A percentile compares a stretch with the other conserved stretches of the same genome.
These are phyloP conservation scores for Begonia peltatifolia DNA, from an alignment of 306 rosid genomes.

Conservation along the genomic window DNA sequence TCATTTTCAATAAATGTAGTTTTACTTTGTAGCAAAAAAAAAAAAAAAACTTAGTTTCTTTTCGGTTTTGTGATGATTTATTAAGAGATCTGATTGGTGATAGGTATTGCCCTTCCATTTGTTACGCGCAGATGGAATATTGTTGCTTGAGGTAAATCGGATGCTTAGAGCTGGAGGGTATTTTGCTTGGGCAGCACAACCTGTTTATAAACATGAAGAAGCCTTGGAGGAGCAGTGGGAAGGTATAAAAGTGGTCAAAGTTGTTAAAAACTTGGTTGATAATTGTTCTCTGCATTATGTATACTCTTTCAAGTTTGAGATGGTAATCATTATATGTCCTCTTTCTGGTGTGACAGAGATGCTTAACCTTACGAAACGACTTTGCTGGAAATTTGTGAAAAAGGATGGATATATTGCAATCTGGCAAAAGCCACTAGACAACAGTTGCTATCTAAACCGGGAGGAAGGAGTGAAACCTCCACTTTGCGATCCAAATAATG, in stretches of 20 bases:
- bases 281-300: not conserved
- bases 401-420: conserved; percentile 79
- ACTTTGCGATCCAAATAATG: conserved; percentile 57
- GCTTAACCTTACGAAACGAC: conserved; percentile 77
- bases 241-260: conserved; percentile 28
- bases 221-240: conserved; percentile 86
- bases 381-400: conserved; percentile 82
- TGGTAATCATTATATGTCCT: not conserved
- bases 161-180: conserved; percentile 92
- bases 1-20: too few relatives aligned
- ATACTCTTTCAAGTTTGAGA: not conserved
- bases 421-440: conserved; percentile 71
- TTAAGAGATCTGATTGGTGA: conserved; percentile 6
- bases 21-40: too few relatives aligned
- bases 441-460: conserved; percentile 59
- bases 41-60: too few relatives aligned
- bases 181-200: conserved; percentile 99
- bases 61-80: too few relatives aligned
- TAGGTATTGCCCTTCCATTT: conserved; percentile 1
- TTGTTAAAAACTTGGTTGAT: not conserved
- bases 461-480: conserved; percentile 69
- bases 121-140: conserved; percentile 73
- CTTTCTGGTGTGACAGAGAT: conserved; percentile 45
- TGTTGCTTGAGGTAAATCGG: conserved; percentile 89
- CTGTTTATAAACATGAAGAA: conserved; percentile 92